Base-by-base conservation (phyloP, 371 early-diverging fungal genomes). In the Chytridiales sp. region DNA sequence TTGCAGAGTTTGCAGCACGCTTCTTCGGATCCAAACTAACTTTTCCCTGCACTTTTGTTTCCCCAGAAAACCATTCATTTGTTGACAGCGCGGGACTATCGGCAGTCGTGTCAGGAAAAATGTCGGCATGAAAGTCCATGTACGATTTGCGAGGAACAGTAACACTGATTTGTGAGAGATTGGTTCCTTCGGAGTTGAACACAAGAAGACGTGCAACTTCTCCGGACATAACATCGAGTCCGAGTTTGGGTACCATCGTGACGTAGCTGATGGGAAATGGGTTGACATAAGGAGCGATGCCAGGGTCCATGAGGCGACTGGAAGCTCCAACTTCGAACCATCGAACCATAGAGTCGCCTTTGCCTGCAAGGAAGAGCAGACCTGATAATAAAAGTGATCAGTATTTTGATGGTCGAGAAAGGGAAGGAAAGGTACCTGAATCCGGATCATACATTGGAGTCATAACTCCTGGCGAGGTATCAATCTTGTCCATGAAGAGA, bases 361-460 rank as follows among this genome's bases (percentile, higher is more conserved):
- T 81, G 36, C 87, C 86, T 22, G 68, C 70, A 22, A 90, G 52
- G 58, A 85, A 90, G 32, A 90, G 61, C 9, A 87, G 78, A 15
- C 78, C 81, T n/a, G n/a, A n/a, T n/a, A n/a, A n/a, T n/a, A n/a
- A n/a, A n/a, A n/a, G n/a, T n/a, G n/a, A n/a, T n/a, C n/a, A n/a
- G n/a, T n/a, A n/a, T n/a, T n/a, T n/a, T n/a, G n/a, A n/a, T n/a
- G n/a, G n/a, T n/a, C n/a, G n/a, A n/a, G n/a, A n/a, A n/a, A n/a
- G n/a, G n/a, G n/a, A n/a, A n/a, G n/a, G n/a, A n/a, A n/a, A n/a
- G n/a, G n/a, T n/a, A n/a, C n/a, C n/a, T 0, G 91, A 89, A 54
- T 93, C 93, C 39, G 81, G 77, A 59, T 93, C 93, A 58, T 81
- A 89, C 15, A 89, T 64, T 0, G 91, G 89, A 4, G 83, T 59